Conservation (phyloP, 140 eudicot species). For the Senecio squalidus region DNA sequence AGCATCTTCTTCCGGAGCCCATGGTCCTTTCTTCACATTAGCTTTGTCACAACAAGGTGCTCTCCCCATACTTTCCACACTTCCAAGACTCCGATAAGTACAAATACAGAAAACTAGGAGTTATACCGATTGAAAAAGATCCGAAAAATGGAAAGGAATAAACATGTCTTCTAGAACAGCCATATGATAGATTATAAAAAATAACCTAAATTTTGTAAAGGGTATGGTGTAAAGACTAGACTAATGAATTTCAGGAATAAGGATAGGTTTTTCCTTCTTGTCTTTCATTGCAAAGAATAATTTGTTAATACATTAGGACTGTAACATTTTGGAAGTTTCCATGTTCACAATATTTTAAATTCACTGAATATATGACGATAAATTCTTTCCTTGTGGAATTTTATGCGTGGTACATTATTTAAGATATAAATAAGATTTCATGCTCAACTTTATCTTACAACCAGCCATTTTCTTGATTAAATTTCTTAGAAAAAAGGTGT, state of each 20-base stretch:
- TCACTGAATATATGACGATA: constrained; percentile 4
- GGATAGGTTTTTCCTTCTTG: constrained; percentile 57
- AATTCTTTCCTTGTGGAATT: constrained; percentile 21
- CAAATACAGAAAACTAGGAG: constrained; percentile 20
- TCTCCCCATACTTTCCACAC: constrained; percentile 62
- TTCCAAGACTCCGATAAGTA: not conserved
- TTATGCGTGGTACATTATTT: constrained; percentile 20
- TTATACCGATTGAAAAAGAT: constrained; percentile 26
- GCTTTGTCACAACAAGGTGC: constrained; percentile 98
- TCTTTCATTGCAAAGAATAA: constrained; percentile 66
- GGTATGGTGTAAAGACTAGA: constrained; percentile 39
- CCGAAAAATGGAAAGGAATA: constrained; percentile 42
- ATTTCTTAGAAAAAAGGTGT: not conserved
- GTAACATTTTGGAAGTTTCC: constrained; percentile 26
- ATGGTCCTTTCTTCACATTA: constrained; percentile 90
- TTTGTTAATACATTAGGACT: constrained; percentile 22
- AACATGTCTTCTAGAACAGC: constrained; percentile 39
- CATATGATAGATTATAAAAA: constrained; percentile 19
- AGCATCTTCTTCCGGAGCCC: constrained; percentile 96
- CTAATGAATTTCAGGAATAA: constrained; percentile 40
- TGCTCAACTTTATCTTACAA: constrained; percentile 16
- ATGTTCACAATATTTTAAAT: constrained; percentile 4
- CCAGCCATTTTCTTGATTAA: constrained; percentile 10
- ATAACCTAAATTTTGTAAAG: constrained; percentile 13
- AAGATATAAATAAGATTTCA: constrained; percentile 17